Conservation (phyloP, 2,329 filamentous ascomycete genomes). For the Paecilomyces niveus region DNA sequence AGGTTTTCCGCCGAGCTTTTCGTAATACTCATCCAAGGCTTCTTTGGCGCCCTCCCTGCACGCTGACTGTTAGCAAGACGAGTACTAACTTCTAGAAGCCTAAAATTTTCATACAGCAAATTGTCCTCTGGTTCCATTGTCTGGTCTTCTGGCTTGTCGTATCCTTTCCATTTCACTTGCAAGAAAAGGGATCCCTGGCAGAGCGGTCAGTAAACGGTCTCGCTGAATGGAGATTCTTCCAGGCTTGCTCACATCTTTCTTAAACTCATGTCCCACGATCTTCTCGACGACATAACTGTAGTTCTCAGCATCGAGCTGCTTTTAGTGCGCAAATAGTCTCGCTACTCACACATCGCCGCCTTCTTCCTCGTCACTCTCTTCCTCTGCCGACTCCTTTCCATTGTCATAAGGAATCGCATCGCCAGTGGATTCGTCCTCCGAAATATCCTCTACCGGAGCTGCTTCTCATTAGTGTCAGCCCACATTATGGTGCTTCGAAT, state of each 20-base stretch:
- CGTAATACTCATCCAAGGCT: slow-evolving; percentile 34
- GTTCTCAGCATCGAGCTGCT: slow-evolving; percentile 4
- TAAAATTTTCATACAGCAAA: slow-evolving; percentile 25
- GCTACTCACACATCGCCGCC: slow-evolving; percentile 29
- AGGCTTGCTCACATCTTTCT: slow-evolving; percentile 23
- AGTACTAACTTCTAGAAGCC: neutral
- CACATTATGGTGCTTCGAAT: neutral
- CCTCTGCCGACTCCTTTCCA: slow-evolving; percentile 10
- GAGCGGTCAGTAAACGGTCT: slow-evolving; percentile 12
- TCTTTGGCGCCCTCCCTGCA: slow-evolving; percentile 33
- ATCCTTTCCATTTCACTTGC: slow-evolving; percentile 43
- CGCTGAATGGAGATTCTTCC: slow-evolving; percentile 1
- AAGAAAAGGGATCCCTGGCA: slow-evolving; percentile 28
- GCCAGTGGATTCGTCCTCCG: slow-evolving; percentile 29
- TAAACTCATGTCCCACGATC: slow-evolving; percentile 30
- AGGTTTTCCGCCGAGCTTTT: slow-evolving; percentile 34
- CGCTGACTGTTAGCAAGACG: slow-evolving; percentile 10
- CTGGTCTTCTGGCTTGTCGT: slow-evolving; percentile 34
- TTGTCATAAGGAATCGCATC: slow-evolving; percentile 29
- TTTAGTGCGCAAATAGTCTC: neutral
- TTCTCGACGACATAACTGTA: slow-evolving; percentile 35
- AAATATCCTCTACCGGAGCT: slow-evolving; percentile 13
- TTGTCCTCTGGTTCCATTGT: slow-evolving; percentile 42
- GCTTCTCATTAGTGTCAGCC: neutral
- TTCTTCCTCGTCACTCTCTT: slow-evolving; percentile 21